Conservation (phyloP, 495 filamentous ascomycete species). For the Podospora conica region DNA sequence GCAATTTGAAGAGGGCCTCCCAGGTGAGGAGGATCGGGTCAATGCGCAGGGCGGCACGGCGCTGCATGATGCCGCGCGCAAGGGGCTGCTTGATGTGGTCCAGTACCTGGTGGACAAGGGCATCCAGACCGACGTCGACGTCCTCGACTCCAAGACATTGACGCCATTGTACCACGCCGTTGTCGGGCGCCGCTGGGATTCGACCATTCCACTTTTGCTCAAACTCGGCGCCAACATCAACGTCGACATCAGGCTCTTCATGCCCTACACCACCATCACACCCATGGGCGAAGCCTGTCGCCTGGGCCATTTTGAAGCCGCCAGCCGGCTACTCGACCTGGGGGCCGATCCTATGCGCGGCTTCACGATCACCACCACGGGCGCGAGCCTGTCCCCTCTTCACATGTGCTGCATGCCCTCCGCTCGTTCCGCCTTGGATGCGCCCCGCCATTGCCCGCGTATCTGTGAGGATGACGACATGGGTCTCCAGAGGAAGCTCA, state of each 20-base stretch:
- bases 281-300: constrained; percentile 35
- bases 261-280: constrained; percentile 29
- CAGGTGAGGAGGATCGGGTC: neutral
- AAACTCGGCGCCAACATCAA: constrained; percentile 31
- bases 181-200: constrained; percentile 24
- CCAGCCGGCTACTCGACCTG: constrained; percentile 27
- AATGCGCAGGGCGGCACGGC: constrained; percentile 13
- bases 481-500: constrained; percentile 10
- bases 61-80: constrained; percentile 27
- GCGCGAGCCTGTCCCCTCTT: constrained; percentile 21
- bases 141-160: constrained; percentile 22
- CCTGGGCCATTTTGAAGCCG: constrained; percentile 27
- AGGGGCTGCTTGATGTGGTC: constrained; percentile 20
- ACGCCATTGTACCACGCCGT: constrained; percentile 36
- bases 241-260: constrained; percentile 24
- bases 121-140: constrained; percentile 24
- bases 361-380: constrained; percentile 16
- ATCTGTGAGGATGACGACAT: constrained; percentile 15
- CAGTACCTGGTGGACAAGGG: constrained; percentile 22
- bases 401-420: constrained; percentile 31
- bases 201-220: constrained; percentile 28
- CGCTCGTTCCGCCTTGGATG: constrained; percentile 10
- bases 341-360: constrained; percentile 27
- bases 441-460: neutral
- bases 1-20: constrained; percentile 7